phyloP scores from a whole-genome alignment of 2,329 filamentous ascomycete species.

The Cercospora sojina region DNA sequence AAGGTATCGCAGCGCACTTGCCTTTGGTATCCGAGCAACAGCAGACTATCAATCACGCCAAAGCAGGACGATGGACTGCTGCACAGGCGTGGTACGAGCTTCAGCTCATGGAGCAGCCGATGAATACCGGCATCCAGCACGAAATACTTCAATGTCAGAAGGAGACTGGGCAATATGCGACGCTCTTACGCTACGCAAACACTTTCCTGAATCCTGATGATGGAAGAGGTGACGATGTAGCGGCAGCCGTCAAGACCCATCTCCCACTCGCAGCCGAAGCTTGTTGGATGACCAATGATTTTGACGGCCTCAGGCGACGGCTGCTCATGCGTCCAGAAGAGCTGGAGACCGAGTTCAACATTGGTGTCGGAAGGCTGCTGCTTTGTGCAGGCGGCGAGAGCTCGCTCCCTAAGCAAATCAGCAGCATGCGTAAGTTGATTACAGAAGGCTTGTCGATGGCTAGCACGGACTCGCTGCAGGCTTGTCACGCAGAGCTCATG shows the following conservation, averaged over 20 bases:
- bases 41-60: conserved; percentile 87
- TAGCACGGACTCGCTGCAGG: conserved; percentile 75
- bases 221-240: conserved; percentile 7
- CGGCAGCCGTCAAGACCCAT: conserved; percentile 11
- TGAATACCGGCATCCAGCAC: conserved; percentile 73
- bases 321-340: conserved; percentile 24
- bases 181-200: conserved; percentile 79
- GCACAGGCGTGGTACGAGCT: conserved; percentile 98
- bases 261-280: conserved; percentile 87
- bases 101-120: conserved; percentile 74
- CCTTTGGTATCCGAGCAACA: conserved; percentile 88
- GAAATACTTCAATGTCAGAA: conserved; percentile 85
- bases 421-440: conserved; percentile 66
- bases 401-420: conserved; percentile 59
- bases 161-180: conserved; percentile 82
- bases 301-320: conserved; percentile 71
- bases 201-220: conserved; percentile 53
- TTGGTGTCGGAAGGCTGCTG: conserved; percentile 70
- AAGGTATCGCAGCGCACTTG: conserved; percentile 87
- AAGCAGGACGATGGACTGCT: conserved; percentile 88
- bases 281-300: conserved; percentile 83
- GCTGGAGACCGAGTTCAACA: conserved; percentile 69
- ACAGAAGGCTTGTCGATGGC: conserved; percentile 73
- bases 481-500: conserved; percentile 80
- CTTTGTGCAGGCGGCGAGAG: conserved; percentile 54